Evolutionary conservation across 495 filamentous ascomycete species (phyloP).

Genomic region (Hypoxylon lienhwacheense): DNA sequence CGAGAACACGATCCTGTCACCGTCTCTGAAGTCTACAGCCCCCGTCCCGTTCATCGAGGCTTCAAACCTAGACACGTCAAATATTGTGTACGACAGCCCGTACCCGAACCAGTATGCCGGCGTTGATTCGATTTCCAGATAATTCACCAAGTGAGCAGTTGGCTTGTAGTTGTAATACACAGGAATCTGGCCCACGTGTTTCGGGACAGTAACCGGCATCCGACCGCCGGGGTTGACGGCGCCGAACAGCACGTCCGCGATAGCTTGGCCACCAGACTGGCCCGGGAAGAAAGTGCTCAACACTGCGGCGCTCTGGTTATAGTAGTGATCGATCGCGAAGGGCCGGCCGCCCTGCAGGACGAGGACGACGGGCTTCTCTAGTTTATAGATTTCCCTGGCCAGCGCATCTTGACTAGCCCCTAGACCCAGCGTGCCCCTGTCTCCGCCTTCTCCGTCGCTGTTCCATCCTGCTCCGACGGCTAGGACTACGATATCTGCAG

Average conservation of each 20-base stretch:
- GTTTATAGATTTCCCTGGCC: slow-evolving; percentile 41
- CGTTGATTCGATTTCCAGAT: slow-evolving; percentile 38
- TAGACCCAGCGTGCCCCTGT: slow-evolving; percentile 46
- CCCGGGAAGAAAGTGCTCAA: slow-evolving; percentile 47
- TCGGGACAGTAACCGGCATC: slow-evolving; percentile 44
- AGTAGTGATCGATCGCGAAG: slow-evolving; percentile 46
- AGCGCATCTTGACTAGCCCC: slow-evolving; percentile 39
- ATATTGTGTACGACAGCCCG: slow-evolving; percentile 46
- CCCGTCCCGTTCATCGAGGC: slow-evolving; percentile 13
- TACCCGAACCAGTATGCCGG: slow-evolving; percentile 44
- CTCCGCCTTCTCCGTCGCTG: slow-evolving; percentile 50
- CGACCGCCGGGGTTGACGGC: slow-evolving; percentile 48
- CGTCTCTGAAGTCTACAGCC: slow-evolving; percentile 23
- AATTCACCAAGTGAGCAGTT: slow-evolving; percentile 36
- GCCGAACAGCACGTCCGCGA: slow-evolving; percentile 51
- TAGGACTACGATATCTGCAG: slow-evolving; percentile 46
- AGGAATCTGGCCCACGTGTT: slow-evolving; percentile 41
- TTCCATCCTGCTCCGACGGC: slow-evolving; percentile 49
- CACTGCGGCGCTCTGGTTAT: slow-evolving; percentile 42
- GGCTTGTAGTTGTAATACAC: slow-evolving; percentile 48
- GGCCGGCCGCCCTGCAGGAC: slow-evolving; percentile 50
- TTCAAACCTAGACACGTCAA: slow-evolving; percentile 34
- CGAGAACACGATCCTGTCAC: slow-evolving; percentile 40
- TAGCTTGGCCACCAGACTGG: slow-evolving; percentile 52
- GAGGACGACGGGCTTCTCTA: slow-evolving; percentile 47